phyloP scores from a whole-genome alignment of 306 rosid species.

The Hippophae tibetana region DNA sequence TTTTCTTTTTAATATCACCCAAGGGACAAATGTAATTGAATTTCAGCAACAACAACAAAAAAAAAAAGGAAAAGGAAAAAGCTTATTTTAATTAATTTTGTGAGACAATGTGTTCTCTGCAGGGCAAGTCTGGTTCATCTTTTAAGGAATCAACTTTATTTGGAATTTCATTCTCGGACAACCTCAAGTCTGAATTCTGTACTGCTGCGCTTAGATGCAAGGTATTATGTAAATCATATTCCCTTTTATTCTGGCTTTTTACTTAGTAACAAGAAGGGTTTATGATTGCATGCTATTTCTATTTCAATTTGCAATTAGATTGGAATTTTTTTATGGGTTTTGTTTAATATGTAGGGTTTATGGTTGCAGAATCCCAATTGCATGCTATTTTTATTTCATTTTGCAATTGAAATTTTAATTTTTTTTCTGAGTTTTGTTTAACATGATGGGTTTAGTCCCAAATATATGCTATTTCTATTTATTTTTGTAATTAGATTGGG shows the following conservation, averaged over 20 bases:
- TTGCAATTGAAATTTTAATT: no score
- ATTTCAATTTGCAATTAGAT: no score
- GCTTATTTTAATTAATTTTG: conserved; percentile 11
- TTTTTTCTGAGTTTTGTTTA: not conserved
- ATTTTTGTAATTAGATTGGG: not conserved
- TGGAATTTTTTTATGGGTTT: no score
- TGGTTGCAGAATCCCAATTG: no score
- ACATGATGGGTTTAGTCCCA: not conserved
- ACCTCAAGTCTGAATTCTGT: conserved; percentile 55
- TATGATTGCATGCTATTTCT: no score
- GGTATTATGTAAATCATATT: conserved; percentile 27
- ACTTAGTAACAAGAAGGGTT: no score
- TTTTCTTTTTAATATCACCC: not conserved
- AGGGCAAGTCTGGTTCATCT: conserved; percentile 59
- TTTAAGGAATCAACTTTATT: conserved; percentile 66
- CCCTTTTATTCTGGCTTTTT: not conserved
- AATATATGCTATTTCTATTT: not conserved
- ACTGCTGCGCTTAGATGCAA: conserved; percentile 67
- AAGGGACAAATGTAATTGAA: no score
- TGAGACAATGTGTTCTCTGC: conserved; percentile 19
- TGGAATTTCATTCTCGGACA: conserved; percentile 64
- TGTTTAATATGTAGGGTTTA: no score
- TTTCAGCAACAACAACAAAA: no score
- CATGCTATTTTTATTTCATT: no score
- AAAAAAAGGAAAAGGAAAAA: no score